Base-by-base conservation (phyloP, 805 yeast genomes). In the Candida tallmaniae region DNA sequence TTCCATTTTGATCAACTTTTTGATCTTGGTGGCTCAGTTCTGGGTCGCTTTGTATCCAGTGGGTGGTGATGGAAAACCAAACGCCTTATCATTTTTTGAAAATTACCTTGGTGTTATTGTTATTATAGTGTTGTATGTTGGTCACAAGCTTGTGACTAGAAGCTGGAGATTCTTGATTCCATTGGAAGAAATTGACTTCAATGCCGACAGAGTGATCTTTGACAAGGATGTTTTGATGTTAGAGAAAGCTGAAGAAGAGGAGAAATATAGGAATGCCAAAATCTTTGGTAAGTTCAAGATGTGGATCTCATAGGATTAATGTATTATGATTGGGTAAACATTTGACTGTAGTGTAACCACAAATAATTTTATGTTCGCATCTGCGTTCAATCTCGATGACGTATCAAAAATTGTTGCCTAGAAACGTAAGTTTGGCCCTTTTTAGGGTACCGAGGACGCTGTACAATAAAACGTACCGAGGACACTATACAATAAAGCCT, bases 41-140 rank as follows among this genome's bases (percentile, higher is more conserved):
- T 65, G 68, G 68, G 64, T 65, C 31, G 67, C 71, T 4, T 59
- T 65, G 36, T 65, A 42, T 54, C 72, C 72, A 6, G 42, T 55
- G 36, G 64, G 56, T 3, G 46, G 47, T 7, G 43, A 38, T 25
- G 44, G 49, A 14, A 51, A 39, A 20, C 56, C 61, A n/a, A 40
- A 47, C 32, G 64, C 51, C 11, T 29, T 38, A 10, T 46, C 48
- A 37, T 61, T 61, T 36, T 61, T 61, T 51, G 58, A 60, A 36
- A 45, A 44, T 28, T 60, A 60, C 44, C 47, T 60, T 35, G 66
- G 62, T 31, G 62, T 56, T 17, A 44, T 54, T 16, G 60, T 60
- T n/a, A 47, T 61, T 22, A 29, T 60, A 15, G 36, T 54, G 5
- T 54, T 58, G 39, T 61, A 59, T 35, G 25, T 52, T 19, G 58